These are phyloP conservation scores for Penicillium verhagenii DNA, from an alignment of 495 filamentous ascomycete species.

Conservation along the genomic window DNA sequence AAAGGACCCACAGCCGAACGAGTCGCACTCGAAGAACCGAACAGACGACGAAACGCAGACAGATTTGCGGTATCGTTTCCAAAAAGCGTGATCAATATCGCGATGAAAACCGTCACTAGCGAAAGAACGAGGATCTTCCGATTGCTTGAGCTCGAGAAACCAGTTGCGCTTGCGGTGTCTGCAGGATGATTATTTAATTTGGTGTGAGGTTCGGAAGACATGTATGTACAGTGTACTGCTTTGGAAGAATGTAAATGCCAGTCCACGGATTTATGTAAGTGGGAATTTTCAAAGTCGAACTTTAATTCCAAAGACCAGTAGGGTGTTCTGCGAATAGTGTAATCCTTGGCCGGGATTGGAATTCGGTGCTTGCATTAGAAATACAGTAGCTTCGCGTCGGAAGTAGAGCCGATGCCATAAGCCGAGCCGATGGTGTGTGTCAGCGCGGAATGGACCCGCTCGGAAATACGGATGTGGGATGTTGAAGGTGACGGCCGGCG, in stretches of 20 bases:
- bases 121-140: conserved; percentile 12
- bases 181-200: neutral
- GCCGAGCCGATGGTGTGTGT: conserved; percentile 21
- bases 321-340: neutral
- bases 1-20: conserved; percentile 3
- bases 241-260: no score
- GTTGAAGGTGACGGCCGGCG: neutral
- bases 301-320: no score
- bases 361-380: conserved; percentile 1
- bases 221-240: conserved; percentile 8
- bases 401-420: conserved; percentile 17
- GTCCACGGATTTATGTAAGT: no score
- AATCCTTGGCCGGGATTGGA: conserved; percentile 1
- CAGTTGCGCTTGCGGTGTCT: neutral
- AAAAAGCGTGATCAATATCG: conserved; percentile 17
- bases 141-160: neutral
- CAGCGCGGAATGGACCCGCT: conserved; percentile 31
- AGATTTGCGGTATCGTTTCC: conserved; percentile 29
- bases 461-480: conserved; percentile 8
- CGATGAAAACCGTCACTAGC: conserved; percentile 14
- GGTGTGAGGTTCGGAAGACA: conserved; percentile 23
- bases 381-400: conserved; percentile 4
- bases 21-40: conserved; percentile 14
- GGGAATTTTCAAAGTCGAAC: no score
- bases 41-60: conserved; percentile 31